A percentile compares a stretch with the other conserved stretches of the same genome.
Evolutionary conservation across 2,329 filamentous ascomycete species (phyloP).

Genomic region (Scedosporium apiospermum): DNA sequence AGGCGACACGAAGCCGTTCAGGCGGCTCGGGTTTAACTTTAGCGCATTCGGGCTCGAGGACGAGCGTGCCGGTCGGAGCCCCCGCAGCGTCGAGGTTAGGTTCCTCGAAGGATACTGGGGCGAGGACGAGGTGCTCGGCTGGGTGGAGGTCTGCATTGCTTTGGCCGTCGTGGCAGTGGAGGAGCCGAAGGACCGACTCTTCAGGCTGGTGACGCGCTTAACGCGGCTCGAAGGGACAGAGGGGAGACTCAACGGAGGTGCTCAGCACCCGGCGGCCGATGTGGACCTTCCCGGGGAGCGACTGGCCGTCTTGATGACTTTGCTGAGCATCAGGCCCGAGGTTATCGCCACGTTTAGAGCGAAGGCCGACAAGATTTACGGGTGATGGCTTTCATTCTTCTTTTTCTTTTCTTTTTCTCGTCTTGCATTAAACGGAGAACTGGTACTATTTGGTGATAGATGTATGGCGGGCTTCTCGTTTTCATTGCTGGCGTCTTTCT

Average conservation of each 20-base stretch:
- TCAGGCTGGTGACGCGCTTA: background rate
- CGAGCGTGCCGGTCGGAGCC: slow-evolving; percentile 21
- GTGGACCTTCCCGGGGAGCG: background rate
- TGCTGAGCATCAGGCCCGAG: slow-evolving; percentile 12
- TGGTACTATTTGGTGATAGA: background rate
- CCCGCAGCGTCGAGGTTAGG: slow-evolving; percentile 28
- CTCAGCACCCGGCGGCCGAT: background rate
- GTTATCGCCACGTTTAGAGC: slow-evolving; percentile 9
- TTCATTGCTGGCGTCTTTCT: background rate
- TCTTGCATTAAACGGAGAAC: background rate
- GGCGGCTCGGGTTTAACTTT: slow-evolving; percentile 31
- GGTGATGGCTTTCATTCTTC: background rate
- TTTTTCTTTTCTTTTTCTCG: background rate
- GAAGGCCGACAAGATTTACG: slow-evolving; percentile 2
- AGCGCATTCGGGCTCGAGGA: slow-evolving; percentile 27
- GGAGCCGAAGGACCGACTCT: background rate
- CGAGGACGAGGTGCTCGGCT: slow-evolving; percentile 19
- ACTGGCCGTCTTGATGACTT: slow-evolving; percentile 3
- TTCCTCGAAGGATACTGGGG: slow-evolving; percentile 26
- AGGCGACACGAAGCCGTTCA: slow-evolving; percentile 20
- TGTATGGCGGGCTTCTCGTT: background rate
- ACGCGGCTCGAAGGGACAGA: background rate
- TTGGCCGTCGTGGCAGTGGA: slow-evolving; percentile 19
- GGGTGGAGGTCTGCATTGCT: slow-evolving; percentile 22
- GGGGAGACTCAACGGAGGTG: background rate